Evolutionary conservation across 306 rosid genomes (phyloP).

Genomic region (Ormosia semicastrata): DNA sequence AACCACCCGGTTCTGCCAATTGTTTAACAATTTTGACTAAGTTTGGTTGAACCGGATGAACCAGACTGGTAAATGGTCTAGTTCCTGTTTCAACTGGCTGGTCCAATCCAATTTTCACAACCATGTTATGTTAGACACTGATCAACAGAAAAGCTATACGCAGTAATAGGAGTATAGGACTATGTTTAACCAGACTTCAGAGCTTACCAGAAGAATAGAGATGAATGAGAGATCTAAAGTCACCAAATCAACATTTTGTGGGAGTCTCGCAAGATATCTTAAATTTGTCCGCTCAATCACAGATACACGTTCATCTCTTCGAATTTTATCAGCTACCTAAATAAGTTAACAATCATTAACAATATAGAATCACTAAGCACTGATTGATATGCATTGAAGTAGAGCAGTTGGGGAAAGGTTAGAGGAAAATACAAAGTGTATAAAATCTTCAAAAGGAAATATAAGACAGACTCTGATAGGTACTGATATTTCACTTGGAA

Average conservation of each 20-base stretch:
- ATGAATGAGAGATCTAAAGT: constrained; percentile 95
- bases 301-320: constrained; percentile 73
- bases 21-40: neutral
- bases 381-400: neutral
- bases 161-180: neutral
- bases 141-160: neutral
- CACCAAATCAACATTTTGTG: constrained; percentile 87
- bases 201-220: constrained; percentile 84
- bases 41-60: neutral
- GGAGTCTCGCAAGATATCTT: constrained; percentile 81
- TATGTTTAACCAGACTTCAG: constrained; percentile 12
- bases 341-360: constrained; percentile 19
- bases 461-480: neutral
- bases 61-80: neutral
- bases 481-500: too few relatives aligned
- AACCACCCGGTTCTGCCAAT: neutral
- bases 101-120: neutral
- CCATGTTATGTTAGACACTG: neutral
- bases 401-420: neutral
- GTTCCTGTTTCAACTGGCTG: neutral
- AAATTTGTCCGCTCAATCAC: constrained; percentile 88
- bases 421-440: neutral
- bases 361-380: neutral
- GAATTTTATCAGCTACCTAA: constrained; percentile 89
- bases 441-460: neutral